Percentiles rank a stretch among this genome's conserved stretches.
These are phyloP conservation scores for Rhizoclosmatium sp. DNA, from an alignment of 192 early-diverging fungal species.

Conservation along the genomic window DNA sequence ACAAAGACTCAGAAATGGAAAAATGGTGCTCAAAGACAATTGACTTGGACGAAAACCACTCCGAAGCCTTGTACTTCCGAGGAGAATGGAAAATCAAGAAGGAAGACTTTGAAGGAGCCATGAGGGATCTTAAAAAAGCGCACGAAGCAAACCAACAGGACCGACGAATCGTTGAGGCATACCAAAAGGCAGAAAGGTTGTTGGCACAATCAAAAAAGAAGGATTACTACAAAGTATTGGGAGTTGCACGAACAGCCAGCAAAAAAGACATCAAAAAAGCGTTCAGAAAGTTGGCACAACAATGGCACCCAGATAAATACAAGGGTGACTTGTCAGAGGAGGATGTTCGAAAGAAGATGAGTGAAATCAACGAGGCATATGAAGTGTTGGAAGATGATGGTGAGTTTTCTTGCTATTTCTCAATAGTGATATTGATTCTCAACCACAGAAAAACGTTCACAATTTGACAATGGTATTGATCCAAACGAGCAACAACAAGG, in stretches of 20 bases:
- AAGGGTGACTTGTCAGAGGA: constrained; percentile 78
- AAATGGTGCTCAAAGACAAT: constrained; percentile 77
- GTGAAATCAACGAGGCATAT: constrained; percentile 91
- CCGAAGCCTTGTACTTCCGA: constrained; percentile 74
- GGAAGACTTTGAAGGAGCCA: constrained; percentile 83
- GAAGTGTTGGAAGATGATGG: constrained; percentile 73
- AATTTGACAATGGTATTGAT: constrained; percentile 63
- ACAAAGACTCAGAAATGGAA: constrained; percentile 27
- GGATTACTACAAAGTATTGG: constrained; percentile 98
- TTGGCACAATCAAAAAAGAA: constrained; percentile 64
- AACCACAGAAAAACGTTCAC: constrained; percentile 37
- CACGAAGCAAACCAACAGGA: constrained; percentile 70
- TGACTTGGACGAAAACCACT: constrained; percentile 72
- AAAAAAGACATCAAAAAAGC: constrained; percentile 90
- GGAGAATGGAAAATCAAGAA: constrained; percentile 73
- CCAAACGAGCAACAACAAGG: constrained; percentile 53
- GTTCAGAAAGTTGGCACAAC: constrained; percentile 85
- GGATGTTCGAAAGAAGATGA: constrained; percentile 87
- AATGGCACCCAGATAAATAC: constrained; percentile 75
- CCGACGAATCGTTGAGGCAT: constrained; percentile 60
- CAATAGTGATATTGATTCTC: neutral
- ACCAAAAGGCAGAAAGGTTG: constrained; percentile 69
- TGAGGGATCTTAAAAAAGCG: constrained; percentile 75
- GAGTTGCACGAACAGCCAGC: constrained; percentile 75
- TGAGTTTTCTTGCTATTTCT: neutral